Percentiles rank a stretch among this genome's conserved stretches.
These are phyloP conservation scores for Kurtzmaniella quercitrusa DNA, from an alignment of 1,139 yeast genomes.

Conservation along the genomic window DNA sequence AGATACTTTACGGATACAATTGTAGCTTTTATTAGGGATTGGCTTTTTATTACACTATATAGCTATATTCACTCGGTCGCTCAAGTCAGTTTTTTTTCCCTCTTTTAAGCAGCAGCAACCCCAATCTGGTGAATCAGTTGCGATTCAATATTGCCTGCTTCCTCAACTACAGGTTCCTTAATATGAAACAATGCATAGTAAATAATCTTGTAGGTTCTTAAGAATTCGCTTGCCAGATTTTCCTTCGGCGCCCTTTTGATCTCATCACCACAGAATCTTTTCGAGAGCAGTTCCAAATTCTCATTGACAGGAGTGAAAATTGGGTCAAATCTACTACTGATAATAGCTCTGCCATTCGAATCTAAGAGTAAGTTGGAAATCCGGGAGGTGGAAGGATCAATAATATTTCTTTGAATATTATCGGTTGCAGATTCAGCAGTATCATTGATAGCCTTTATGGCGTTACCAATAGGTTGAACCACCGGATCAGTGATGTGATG, in stretches of 20 bases:
- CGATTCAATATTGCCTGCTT: not conserved
- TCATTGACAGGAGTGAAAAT: conserved; percentile 57
- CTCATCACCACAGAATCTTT: conserved; percentile 22
- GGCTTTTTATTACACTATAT: not conserved
- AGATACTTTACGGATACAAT: conserved; percentile 1
- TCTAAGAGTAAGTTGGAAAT: conserved; percentile 43
- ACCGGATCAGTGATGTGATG: conserved; percentile 41
- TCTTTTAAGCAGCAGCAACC: not conserved
- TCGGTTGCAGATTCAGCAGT: conserved; percentile 28
- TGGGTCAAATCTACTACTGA: conserved; percentile 62
- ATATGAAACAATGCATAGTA: conserved; percentile 26
- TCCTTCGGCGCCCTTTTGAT: conserved; percentile 36
- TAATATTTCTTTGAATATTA: conserved; percentile 18
- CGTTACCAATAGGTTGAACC: conserved; percentile 36
- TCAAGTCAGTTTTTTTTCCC: not conserved
- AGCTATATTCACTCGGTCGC: no score
- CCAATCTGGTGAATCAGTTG: not conserved
- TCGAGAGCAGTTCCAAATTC: conserved; percentile 43
- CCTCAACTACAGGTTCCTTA: not conserved
- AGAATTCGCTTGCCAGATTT: conserved; percentile 48
- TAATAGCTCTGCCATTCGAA: conserved; percentile 56
- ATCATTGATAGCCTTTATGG: conserved; percentile 25
- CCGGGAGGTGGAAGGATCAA: conserved; percentile 43
- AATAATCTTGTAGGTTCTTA: conserved; percentile 43
- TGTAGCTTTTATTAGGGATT: not conserved